Evolutionary conservation across 345 rosid species (phyloP).

Genomic region (Pelargonium nanum): DNA sequence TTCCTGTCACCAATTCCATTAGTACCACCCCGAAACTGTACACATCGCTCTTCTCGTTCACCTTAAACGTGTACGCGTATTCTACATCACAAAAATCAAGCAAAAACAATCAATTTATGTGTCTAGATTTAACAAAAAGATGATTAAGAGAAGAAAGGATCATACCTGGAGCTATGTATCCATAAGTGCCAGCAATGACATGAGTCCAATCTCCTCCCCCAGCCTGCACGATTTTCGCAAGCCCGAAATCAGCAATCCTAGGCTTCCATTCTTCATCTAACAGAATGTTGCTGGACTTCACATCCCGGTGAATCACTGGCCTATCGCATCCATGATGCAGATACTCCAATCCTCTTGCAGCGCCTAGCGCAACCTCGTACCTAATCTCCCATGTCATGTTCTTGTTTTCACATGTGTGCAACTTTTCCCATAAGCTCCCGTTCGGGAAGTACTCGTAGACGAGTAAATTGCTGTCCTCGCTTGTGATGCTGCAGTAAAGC

Average conservation of each 20-base stretch:
- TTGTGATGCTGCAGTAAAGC: conserved; percentile 70
- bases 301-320: conserved; percentile 76
- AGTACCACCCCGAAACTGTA: conserved; percentile 86
- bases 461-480: conserved; percentile 73
- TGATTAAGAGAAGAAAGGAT: no score
- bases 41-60: conserved; percentile 72
- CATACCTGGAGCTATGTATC: conserved; percentile 92
- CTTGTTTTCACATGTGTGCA: conserved; percentile 42
- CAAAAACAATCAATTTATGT: not conserved
- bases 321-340: conserved; percentile 67
- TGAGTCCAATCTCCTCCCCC: conserved; percentile 41
- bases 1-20: conserved; percentile 75
- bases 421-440: conserved; percentile 81
- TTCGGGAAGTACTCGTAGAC: conserved; percentile 77
- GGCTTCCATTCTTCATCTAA: conserved; percentile 79
- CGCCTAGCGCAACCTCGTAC: conserved; percentile 59
- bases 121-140: not conserved
- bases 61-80: conserved; percentile 45
- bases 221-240: conserved; percentile 58
- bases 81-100: conserved; percentile 28
- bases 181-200: conserved; percentile 61
- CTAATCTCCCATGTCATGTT: conserved; percentile 60
- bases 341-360: conserved; percentile 78
- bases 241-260: conserved; percentile 79
- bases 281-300: conserved; percentile 79